Conservation (phyloP, 257 asterid species). For the Mitragyna speciosa region DNA sequence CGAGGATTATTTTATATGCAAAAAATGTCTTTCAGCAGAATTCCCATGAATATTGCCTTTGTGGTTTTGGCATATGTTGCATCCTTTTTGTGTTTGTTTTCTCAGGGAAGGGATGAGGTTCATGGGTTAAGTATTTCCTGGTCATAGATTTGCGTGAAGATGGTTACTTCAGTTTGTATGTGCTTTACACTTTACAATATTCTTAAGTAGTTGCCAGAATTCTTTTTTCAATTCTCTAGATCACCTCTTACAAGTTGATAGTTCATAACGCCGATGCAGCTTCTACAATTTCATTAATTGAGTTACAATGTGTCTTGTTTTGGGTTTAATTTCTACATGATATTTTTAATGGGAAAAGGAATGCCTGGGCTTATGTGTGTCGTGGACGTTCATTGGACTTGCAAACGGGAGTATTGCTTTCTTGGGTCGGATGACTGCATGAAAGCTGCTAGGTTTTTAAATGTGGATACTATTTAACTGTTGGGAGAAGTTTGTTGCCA, state of each 20-base stretch:
- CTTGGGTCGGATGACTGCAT: constrained; percentile 1
- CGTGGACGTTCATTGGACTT: background rate
- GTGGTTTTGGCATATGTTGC: background rate
- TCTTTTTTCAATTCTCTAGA: background rate
- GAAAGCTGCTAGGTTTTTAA: background rate
- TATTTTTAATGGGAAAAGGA: too few species aligned
- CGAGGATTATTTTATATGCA: background rate
- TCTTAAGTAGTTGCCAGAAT: background rate
- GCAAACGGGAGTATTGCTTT: background rate
- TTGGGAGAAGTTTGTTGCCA: background rate
- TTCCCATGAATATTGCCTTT: constrained; percentile 11
- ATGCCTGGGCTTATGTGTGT: background rate
- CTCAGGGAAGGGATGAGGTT: constrained; percentile 3
- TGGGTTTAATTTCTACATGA: background rate
- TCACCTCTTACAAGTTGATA: background rate
- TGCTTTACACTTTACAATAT: background rate
- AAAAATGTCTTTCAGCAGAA: background rate
- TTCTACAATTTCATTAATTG: background rate
- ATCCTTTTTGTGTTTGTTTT: constrained; percentile 7
- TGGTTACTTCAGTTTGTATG: background rate
- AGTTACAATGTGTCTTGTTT: background rate
- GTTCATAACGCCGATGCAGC: background rate
- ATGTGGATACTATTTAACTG: background rate
- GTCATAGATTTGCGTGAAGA: background rate
- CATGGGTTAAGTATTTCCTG: background rate